Conservation (phyloP, 2,329 filamentous ascomycete genomes). For the Thyridium curvatum region DNA sequence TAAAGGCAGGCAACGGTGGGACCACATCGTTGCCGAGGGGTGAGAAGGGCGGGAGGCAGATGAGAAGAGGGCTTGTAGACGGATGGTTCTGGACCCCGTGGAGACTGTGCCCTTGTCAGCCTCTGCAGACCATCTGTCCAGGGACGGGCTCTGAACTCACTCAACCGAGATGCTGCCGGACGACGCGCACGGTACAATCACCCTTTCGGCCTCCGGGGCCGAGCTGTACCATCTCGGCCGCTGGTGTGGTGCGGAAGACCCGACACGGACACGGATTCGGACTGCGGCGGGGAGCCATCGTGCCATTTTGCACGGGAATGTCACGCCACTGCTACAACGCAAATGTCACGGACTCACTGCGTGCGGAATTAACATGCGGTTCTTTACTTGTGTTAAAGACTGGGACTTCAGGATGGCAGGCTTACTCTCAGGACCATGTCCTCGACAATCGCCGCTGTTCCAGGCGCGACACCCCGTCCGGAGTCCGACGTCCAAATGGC, state of each 20-base stretch:
- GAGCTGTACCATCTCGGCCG: slow-evolving; percentile 9
- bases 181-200: slow-evolving; percentile 41
- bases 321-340: too few relatives aligned
- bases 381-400: too few relatives aligned
- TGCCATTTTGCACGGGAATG: too few relatives aligned
- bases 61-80: slow-evolving; percentile 37
- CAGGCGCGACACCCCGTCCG: too few relatives aligned
- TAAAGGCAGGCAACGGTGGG: slow-evolving; percentile 30
- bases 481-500: too few relatives aligned
- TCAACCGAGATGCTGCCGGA: slow-evolving; percentile 43
- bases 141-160: slow-evolving; percentile 27
- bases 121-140: neutral
- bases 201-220: slow-evolving; percentile 25
- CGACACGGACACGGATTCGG: too few relatives aligned
- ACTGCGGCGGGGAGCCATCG: too few relatives aligned
- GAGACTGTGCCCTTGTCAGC: slow-evolving; percentile 27
- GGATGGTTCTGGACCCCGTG: slow-evolving; percentile 35
- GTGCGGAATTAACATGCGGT: too few relatives aligned
- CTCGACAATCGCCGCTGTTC: too few relatives aligned
- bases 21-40: slow-evolving; percentile 15
- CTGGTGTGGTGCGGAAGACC: neutral
- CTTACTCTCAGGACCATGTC: too few relatives aligned
- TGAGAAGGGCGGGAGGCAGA: slow-evolving; percentile 49
- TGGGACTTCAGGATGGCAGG: too few relatives aligned
- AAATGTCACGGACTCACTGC: too few relatives aligned